phyloP scores from a whole-genome alignment of 1,139 yeast species.

The Nadsonia starkeyi-henricii region DNA sequence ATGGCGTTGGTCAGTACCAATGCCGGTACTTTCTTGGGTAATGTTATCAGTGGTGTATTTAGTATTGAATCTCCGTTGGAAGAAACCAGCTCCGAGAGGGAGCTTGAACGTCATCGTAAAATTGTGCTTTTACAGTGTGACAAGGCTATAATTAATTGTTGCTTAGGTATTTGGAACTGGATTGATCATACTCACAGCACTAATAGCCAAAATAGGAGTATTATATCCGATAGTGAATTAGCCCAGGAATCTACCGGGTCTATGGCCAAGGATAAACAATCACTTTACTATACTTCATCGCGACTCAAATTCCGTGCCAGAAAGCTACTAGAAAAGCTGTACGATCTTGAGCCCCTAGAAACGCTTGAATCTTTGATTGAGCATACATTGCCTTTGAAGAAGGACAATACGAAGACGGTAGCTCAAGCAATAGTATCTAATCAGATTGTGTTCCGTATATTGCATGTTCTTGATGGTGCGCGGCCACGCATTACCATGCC shows the following conservation, averaged over 20 bases:
- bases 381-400: slow-evolving; percentile 10
- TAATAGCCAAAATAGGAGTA: neutral
- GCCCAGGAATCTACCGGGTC: neutral
- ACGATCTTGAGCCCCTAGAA: slow-evolving; percentile 58
- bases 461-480: slow-evolving; percentile 76
- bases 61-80: slow-evolving; percentile 59
- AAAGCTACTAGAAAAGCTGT: slow-evolving; percentile 52
- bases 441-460: slow-evolving; percentile 32
- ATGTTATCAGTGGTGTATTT: slow-evolving; percentile 77
- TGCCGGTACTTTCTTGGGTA: slow-evolving; percentile 39
- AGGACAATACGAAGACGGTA: no score
- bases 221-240: neutral
- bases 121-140: slow-evolving; percentile 47
- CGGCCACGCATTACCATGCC: slow-evolving; percentile 68
- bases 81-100: slow-evolving; percentile 16
- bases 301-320: slow-evolving; percentile 63
- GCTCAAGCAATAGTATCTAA: slow-evolving; percentile 11
- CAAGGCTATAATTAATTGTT: slow-evolving; percentile 41
- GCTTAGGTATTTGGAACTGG: slow-evolving; percentile 64
- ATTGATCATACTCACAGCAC: slow-evolving; percentile 34
- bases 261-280: slow-evolving; percentile 16
- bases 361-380: slow-evolving; percentile 51
- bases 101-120: slow-evolving; percentile 15
- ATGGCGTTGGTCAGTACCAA: neutral
- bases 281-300: neutral